Percentiles rank a stretch among this genome's conserved stretches.
These are phyloP conservation scores for Botrytis sinoallii DNA, from an alignment of 2,329 filamentous ascomycete genomes.

Conservation along the genomic window DNA sequence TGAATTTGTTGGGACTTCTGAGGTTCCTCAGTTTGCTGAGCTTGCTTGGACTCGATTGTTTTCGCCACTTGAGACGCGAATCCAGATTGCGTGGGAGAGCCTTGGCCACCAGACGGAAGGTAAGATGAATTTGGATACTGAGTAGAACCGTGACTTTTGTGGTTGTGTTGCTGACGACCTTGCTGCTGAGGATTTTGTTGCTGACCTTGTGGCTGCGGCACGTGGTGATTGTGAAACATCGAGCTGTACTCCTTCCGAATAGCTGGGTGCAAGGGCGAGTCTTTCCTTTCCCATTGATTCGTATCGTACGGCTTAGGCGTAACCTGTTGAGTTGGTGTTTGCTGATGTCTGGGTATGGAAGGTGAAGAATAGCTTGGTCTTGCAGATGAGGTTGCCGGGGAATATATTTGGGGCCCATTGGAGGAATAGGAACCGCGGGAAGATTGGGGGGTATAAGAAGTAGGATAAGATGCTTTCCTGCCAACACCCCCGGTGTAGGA, in stretches of 20 bases:
- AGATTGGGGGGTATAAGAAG: constrained; percentile 4
- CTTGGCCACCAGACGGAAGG: background rate
- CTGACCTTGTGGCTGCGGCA: constrained; percentile 16
- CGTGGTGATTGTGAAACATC: constrained; percentile 28
- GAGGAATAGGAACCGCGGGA: constrained; percentile 5
- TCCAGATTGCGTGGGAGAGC: background rate
- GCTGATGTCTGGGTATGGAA: constrained; percentile 18
- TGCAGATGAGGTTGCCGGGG: constrained; percentile 13
- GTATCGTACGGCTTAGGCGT: constrained; percentile 13
- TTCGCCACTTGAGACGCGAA: background rate
- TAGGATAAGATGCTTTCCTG: background rate
- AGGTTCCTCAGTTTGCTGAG: background rate
- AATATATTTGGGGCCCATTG: constrained; percentile 14
- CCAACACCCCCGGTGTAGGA: constrained; percentile 12
- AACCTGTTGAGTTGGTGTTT: constrained; percentile 20
- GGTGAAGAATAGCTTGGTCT: constrained; percentile 10
- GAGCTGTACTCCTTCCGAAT: constrained; percentile 38
- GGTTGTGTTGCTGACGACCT: background rate
- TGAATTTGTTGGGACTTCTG: background rate
- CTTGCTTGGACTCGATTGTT: background rate
- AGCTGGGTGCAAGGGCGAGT: constrained; percentile 39
- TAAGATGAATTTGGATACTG: constrained; percentile 1
- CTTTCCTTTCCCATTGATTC: constrained; percentile 32
- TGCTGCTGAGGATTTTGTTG: background rate
- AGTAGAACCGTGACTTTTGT: background rate